These are phyloP conservation scores for Penicillium coffeae DNA, from an alignment of 495 filamentous ascomycete species.

Conservation along the genomic window DNA sequence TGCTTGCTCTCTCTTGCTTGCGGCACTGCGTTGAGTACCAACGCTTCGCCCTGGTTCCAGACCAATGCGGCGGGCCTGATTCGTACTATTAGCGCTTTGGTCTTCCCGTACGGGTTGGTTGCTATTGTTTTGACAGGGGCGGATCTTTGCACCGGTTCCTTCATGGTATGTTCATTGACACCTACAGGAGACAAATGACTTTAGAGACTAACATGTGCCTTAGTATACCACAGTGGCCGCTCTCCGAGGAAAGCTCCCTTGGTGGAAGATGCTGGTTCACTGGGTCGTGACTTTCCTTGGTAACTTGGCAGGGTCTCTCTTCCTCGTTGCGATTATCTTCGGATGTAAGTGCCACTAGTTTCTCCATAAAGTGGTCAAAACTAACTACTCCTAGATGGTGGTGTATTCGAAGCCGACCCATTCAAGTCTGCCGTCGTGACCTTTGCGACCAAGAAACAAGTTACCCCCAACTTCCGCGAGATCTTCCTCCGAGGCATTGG, in stretches of 20 bases:
- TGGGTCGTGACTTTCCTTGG: constrained; percentile 58
- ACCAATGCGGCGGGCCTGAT: constrained; percentile 59
- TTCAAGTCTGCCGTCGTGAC: constrained; percentile 48
- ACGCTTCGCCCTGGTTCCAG: constrained; percentile 55
- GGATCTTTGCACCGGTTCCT: constrained; percentile 57
- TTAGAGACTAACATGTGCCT: neutral
- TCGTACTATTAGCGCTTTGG: constrained; percentile 48
- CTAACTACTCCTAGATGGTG: constrained; percentile 40
- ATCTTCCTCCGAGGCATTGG: constrained; percentile 60
- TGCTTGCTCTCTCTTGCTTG: constrained; percentile 52
- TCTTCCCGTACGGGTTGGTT: constrained; percentile 57
- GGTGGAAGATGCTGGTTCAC: constrained; percentile 48
- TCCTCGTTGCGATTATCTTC: constrained; percentile 55
- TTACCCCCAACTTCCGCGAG: constrained; percentile 54
- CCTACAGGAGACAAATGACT: no score
- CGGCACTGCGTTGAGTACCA: constrained; percentile 49
- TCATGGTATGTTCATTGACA: constrained; percentile 42
- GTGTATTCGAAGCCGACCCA: constrained; percentile 49
- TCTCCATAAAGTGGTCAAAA: neutral
- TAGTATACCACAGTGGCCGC: constrained; percentile 54
- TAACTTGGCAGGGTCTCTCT: constrained; percentile 57
- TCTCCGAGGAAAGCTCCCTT: constrained; percentile 48
- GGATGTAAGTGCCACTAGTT: constrained; percentile 42
- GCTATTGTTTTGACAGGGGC: constrained; percentile 58
- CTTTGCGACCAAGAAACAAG: constrained; percentile 52